Base-by-base conservation (phyloP, 2,329 filamentous ascomycete species). In the Fusarium devonianum region DNA sequence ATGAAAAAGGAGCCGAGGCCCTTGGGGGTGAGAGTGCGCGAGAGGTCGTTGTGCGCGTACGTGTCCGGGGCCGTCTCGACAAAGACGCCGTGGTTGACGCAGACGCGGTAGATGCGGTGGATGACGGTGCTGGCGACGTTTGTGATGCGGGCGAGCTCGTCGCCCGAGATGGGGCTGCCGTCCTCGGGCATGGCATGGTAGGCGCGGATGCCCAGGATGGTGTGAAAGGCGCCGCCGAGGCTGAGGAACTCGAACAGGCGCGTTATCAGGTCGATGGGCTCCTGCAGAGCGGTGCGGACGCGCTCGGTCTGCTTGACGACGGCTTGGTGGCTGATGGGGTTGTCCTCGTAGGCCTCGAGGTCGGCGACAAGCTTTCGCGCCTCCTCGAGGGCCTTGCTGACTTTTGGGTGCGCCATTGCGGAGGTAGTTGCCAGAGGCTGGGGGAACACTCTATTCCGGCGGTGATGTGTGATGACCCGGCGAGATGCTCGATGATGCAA, bases 11-110 rank as follows among this genome's bases (percentile, higher is more conserved):
- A 57, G 2, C 69, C 70, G 2, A 69, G 43, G 1, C 50, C 65
- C 9, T 62, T 45, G 0, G 69, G 65, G 18, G 65, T 57, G 30
- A 70, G 57, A 6, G 62, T 52, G 18, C 53, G 61, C 0, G 69
- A 71, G 22, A 68, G 54, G n/a, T 53, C 46, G 21, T 71, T 73
- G 36, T 70, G 68, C 11, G 67, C 63, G 42, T 72, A 73, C 7
- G 55, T 54, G 49, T 69, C 63, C 2, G 63, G 56, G 1, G 50
- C 60, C 2, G 65, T 65, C 48, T 73, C 68, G 12, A 22, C 30
- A 29, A 67, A 67, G 28, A 71, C 47, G 14, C 70, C 70, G 41
- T 65, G 60, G 16, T 53, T 64, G 13, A 71, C 41, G 32, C 62
- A 56, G 4, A 71, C 58, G 7, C 69, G 70, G 53, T 69, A 66